Evolutionary conservation across 495 filamentous ascomycete genomes (phyloP), one percentile per base, ranked within the genome.

Genomic region (Bombardia bombarda): DNA sequence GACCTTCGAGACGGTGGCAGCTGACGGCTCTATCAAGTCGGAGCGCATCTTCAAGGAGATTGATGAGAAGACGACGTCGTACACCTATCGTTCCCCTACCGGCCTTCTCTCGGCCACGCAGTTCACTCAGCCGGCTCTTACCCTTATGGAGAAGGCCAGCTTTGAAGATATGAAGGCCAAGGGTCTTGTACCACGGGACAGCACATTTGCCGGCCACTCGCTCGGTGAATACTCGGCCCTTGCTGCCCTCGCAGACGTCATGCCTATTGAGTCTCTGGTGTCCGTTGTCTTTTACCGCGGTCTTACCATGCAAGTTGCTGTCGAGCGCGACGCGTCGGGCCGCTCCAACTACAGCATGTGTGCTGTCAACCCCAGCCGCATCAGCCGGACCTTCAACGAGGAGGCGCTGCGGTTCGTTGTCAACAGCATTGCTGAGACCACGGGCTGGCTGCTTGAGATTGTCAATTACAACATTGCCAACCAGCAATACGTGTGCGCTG

Each of bases 11-110:
- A 87, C 89, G 4, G 87, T 99, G 26, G 83, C 83, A 34, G 70
- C 86, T 6, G 92, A 99, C 57, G 92, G 92, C 7, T 77, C 78
- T 4, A 84, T 90, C 67, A 96, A 95, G 66, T 95, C 93, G 1
- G 92, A 98, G 70, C 94, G 92, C 69, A 97, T 98, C 57, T 98
- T 98, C 80, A 97, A 97, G 70, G 88, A 92, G 51, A 86, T 97
- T 43, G 74, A 84, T 51, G 90, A 96, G 63, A 82, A 73, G 56
- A 96, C 92, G 0, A 83, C 84, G 2, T 95, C 86, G 0, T 97
- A 97, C 72, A 96, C 92, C 12, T 97, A 97, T 72, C 84, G 87
- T 21, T 97, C 92, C 12, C 92, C 92, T 3, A 90, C 86, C 0
- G 92, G 92, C 52, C 82, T 99, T 23, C 79, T 99, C 23, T 99